These are phyloP conservation scores for Exophiala viscosa DNA, from an alignment of 2,329 filamentous ascomycete species.

Conservation along the genomic window DNA sequence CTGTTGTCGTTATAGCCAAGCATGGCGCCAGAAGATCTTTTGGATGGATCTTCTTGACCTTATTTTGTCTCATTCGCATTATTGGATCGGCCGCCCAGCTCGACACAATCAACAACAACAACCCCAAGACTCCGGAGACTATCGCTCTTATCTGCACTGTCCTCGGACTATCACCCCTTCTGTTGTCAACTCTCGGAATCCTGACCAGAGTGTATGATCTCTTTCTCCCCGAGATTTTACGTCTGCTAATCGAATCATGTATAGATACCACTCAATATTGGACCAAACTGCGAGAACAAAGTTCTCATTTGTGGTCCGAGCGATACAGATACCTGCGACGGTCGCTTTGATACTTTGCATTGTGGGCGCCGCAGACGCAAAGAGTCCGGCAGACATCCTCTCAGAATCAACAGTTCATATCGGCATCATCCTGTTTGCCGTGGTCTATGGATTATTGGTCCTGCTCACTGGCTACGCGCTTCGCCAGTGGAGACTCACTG, in stretches of 20 bases:
- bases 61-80: slow-evolving; percentile 34
- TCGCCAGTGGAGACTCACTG: slow-evolving; percentile 24
- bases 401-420: slow-evolving; percentile 28
- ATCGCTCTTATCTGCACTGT: slow-evolving; percentile 30
- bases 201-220: background rate
- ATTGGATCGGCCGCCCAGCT: slow-evolving; percentile 33
- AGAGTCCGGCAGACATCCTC: slow-evolving; percentile 21
- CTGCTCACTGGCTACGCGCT: slow-evolving; percentile 27
- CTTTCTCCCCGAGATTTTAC: background rate
- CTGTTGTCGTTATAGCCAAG: slow-evolving; percentile 26
- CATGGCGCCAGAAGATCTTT: slow-evolving; percentile 32
- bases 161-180: slow-evolving; percentile 25
- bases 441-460: slow-evolving; percentile 25
- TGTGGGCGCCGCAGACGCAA: slow-evolving; percentile 27
- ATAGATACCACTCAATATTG: slow-evolving; percentile 16
- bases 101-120: slow-evolving; percentile 27
- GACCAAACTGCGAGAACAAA: slow-evolving; percentile 23
- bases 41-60: slow-evolving; percentile 36
- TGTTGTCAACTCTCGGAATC: slow-evolving; percentile 12
- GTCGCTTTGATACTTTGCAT: slow-evolving; percentile 32
- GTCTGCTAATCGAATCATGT: background rate
- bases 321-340: slow-evolving; percentile 29
- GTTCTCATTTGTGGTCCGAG: slow-evolving; percentile 27
- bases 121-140: slow-evolving; percentile 28
- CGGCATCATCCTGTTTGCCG: slow-evolving; percentile 31